A percentile compares a stretch with the other conserved stretches of the same genome.
phyloP scores from a whole-genome alignment of 2,329 filamentous ascomycete species.

The Xylariaceae sp. region DNA sequence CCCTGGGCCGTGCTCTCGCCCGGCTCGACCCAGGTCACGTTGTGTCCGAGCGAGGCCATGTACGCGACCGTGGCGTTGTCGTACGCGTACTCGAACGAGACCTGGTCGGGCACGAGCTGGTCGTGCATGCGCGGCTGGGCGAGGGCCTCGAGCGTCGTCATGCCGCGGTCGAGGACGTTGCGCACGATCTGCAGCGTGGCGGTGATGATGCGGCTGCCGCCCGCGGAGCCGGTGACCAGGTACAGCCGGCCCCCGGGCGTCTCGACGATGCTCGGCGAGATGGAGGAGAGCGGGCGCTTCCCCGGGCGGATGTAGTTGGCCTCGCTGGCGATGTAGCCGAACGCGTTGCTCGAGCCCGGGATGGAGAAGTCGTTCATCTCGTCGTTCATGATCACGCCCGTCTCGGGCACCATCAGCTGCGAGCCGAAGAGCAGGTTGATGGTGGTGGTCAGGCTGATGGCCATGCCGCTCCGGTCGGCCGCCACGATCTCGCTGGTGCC shows the following conservation, averaged over 20 bases:
- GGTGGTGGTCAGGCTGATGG: slow-evolving; percentile 72
- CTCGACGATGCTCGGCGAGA: slow-evolving; percentile 71
- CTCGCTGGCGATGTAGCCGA: slow-evolving; percentile 68
- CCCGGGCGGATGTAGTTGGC: slow-evolving; percentile 69
- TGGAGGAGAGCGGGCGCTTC: slow-evolving; percentile 72
- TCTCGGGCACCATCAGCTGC: slow-evolving; percentile 69
- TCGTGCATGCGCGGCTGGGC: slow-evolving; percentile 69
- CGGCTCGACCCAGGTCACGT: slow-evolving; percentile 62
- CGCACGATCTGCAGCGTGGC: slow-evolving; percentile 71
- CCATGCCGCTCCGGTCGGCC: slow-evolving; percentile 62
- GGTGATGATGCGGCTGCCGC: slow-evolving; percentile 79
- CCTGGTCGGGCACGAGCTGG: slow-evolving; percentile 64
- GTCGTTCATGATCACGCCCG: slow-evolving; percentile 65
- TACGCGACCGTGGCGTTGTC: slow-evolving; percentile 62
- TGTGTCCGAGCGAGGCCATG: slow-evolving; percentile 61
- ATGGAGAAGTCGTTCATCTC: slow-evolving; percentile 70
- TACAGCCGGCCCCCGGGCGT: slow-evolving; percentile 60
- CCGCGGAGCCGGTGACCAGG: slow-evolving; percentile 68
- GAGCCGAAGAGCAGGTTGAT: slow-evolving; percentile 77
- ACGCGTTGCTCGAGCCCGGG: slow-evolving; percentile 61
- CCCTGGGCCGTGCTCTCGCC: slow-evolving; percentile 67
- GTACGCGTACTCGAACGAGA: slow-evolving; percentile 64
- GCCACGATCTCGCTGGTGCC: slow-evolving; percentile 62
- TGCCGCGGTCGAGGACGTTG: slow-evolving; percentile 60
- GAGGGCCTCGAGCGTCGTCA: slow-evolving; percentile 57